A percentile compares a stretch with the other conserved stretches of the same genome.
phyloP scores from a whole-genome alignment of 306 rosid species.

The Rosa multiflora region DNA sequence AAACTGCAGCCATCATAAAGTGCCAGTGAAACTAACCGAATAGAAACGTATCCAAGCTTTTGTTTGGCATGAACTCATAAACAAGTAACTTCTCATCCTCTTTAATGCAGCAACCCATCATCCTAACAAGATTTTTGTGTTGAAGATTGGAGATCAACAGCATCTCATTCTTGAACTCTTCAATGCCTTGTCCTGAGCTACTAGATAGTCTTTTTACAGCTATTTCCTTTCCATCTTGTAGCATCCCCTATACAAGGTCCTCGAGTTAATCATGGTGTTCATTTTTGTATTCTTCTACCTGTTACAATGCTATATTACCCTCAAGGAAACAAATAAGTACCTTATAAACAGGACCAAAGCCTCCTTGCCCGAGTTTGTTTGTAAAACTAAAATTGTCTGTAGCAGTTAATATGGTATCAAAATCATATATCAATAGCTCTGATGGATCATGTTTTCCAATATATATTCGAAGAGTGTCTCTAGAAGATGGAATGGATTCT shows the following conservation, averaged over 20 bases:
- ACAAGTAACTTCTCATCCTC: conserved; percentile 38
- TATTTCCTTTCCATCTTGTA: conserved; percentile 30
- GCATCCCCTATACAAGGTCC: conserved; percentile 27
- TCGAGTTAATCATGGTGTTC: not conserved
- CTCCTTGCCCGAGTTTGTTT: conserved; percentile 33
- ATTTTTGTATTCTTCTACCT: not conserved
- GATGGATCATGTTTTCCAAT: not conserved
- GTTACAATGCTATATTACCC: no score
- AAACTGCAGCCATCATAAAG: no score
- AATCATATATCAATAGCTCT: not conserved
- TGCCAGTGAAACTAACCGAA: conserved; percentile 27
- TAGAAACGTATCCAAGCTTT: conserved; percentile 39
- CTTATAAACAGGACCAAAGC: conserved; percentile 27
- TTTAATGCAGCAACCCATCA: conserved; percentile 37
- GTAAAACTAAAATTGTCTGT: conserved; percentile 6
- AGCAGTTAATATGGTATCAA: conserved; percentile 5
- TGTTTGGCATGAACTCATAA: conserved; percentile 44
- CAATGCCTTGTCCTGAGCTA: conserved; percentile 36
- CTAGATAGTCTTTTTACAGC: conserved; percentile 40
- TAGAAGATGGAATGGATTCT: no score
- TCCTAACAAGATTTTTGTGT: conserved; percentile 40
- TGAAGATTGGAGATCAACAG: conserved; percentile 39
- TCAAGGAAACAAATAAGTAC: not conserved
- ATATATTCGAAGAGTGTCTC: not conserved
- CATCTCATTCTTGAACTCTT: conserved; percentile 39